A percentile compares a stretch with the other conserved stretches of the same genome.
Conservation (phyloP, 345 rosid genomes). For the Eucalyptus polybractea region DNA sequence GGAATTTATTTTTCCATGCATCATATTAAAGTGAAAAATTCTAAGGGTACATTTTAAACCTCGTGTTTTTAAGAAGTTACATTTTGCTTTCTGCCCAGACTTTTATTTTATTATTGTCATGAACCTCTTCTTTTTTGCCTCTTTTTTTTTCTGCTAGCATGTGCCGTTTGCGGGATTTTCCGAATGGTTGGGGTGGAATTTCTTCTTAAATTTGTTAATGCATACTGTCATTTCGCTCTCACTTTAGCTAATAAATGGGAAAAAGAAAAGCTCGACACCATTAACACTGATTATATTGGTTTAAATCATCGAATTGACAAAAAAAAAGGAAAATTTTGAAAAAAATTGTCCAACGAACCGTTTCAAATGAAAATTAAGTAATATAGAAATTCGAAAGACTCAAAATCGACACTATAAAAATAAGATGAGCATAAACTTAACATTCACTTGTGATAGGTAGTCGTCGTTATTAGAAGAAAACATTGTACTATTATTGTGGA, state of each 20-base stretch:
- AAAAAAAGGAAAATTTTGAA: too few relatives aligned
- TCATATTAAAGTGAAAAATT: not conserved
- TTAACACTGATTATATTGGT: not conserved
- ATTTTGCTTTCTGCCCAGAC: not conserved
- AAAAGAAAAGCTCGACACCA: not conserved
- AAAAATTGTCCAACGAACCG: too few relatives aligned
- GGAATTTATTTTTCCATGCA: not conserved
- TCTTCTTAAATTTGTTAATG: not conserved
- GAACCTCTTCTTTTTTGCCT: too few relatives aligned
- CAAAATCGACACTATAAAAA: not conserved
- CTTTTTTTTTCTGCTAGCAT: not conserved
- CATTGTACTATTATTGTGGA: not conserved
- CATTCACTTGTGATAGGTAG: not conserved
- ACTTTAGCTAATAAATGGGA: not conserved
- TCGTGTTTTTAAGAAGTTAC: not conserved
- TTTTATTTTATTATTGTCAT: not conserved
- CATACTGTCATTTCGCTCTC: not conserved
- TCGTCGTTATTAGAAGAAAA: not conserved
- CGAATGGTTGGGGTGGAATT: fast-evolving
- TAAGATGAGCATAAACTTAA: not conserved
- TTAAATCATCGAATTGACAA: not conserved
- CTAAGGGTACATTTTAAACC: not conserved
- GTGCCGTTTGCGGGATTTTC: fast-evolving
- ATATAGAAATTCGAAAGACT: not conserved
- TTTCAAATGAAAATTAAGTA: too few relatives aligned